Conservation (phyloP, 345 rosid genomes). For the Salix caprea region DNA sequence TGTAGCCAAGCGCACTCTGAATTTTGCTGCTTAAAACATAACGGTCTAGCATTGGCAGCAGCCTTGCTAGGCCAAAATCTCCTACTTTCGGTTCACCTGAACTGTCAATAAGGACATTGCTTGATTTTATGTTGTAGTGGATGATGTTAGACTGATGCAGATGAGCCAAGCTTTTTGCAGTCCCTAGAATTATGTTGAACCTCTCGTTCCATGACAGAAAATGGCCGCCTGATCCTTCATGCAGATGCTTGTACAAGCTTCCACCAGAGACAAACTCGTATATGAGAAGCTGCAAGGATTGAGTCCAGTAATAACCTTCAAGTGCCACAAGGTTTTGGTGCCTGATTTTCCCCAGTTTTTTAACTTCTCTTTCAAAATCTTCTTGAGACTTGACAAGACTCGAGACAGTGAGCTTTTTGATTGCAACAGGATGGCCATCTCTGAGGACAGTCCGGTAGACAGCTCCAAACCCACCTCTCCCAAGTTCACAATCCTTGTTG, state of each 20-base stretch:
- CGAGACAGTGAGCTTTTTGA: conserved; percentile 95
- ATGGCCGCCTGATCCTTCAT: conserved; percentile 55
- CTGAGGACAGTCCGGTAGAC: conserved; percentile 74
- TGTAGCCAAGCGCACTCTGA: conserved; percentile 95
- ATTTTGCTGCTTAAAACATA: conserved; percentile 90
- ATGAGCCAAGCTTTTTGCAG: conserved; percentile 80
- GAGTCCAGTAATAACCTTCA: conserved; percentile 98
- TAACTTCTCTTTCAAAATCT: conserved; percentile 87
- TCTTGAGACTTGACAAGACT: conserved; percentile 95
- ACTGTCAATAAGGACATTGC: conserved; percentile 70
- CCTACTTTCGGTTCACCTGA: conserved; percentile 87
- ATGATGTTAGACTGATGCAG: conserved; percentile 76
- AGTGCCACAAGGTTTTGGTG: conserved; percentile 78
- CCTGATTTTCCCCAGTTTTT: conserved; percentile 74
- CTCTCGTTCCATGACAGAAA: conserved; percentile 81
- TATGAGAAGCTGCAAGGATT: conserved; percentile 82
- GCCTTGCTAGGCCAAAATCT: conserved; percentile 84
- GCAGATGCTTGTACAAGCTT: conserved; percentile 86
- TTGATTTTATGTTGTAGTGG: conserved; percentile 95
- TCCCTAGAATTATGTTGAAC: conserved; percentile 80
- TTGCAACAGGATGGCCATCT: conserved; percentile 80
- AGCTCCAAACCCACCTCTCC: conserved; percentile 97
- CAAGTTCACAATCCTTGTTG: conserved; percentile 96
- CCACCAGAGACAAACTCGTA: conserved; percentile 81
- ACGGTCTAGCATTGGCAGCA: conserved; percentile 90